Percentiles rank a stretch among this genome's conserved stretches.
These are phyloP conservation scores for Stygiomarasmius scandens DNA, from an alignment of 1,284 basidiomycete species.

Conservation along the genomic window DNA sequence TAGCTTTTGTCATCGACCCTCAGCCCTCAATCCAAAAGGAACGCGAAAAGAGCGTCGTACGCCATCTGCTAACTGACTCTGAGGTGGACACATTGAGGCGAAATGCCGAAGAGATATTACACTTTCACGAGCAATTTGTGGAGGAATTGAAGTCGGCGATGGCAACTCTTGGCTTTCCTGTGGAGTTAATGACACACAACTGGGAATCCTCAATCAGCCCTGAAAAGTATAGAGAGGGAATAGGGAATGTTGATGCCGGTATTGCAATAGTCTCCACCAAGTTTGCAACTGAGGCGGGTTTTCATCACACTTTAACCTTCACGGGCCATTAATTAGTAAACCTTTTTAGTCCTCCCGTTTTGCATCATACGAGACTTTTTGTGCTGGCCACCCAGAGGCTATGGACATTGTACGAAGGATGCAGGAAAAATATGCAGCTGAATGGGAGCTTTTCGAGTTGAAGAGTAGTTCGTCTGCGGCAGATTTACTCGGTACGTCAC, in stretches of 20 bases:
- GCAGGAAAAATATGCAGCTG: conserved; percentile 59
- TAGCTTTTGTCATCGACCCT: conserved; percentile 26
- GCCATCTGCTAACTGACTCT: conserved; percentile 53
- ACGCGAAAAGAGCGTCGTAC: conserved; percentile 37
- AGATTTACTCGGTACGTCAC: conserved; percentile 28
- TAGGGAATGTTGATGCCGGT: conserved; percentile 46
- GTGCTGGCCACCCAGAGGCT: conserved; percentile 82
- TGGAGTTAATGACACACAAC: conserved; percentile 30
- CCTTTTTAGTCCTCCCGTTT: conserved; percentile 69
- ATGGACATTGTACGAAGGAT: conserved; percentile 70
- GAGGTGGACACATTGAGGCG: conserved; percentile 66
- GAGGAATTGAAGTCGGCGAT: conserved; percentile 60
- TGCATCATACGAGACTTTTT: conserved; percentile 80
- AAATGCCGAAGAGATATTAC: conserved; percentile 76
- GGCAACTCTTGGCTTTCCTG: conserved; percentile 50
- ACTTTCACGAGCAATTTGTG: conserved; percentile 74
- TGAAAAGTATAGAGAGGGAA: conserved; percentile 16
- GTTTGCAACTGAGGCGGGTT: conserved; percentile 67
- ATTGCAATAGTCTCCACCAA: conserved; percentile 61
- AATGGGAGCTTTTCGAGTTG: conserved; percentile 84
- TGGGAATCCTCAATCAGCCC: conserved; percentile 18
- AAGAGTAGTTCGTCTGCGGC: conserved; percentile 60
- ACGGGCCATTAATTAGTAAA: conserved; percentile 5
- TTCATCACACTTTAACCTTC: conserved; percentile 9
- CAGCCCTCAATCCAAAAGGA: conserved; percentile 33